These are phyloP conservation scores for Calonectria leucothoes DNA, from an alignment of 2,329 filamentous ascomycete species.

Conservation along the genomic window DNA sequence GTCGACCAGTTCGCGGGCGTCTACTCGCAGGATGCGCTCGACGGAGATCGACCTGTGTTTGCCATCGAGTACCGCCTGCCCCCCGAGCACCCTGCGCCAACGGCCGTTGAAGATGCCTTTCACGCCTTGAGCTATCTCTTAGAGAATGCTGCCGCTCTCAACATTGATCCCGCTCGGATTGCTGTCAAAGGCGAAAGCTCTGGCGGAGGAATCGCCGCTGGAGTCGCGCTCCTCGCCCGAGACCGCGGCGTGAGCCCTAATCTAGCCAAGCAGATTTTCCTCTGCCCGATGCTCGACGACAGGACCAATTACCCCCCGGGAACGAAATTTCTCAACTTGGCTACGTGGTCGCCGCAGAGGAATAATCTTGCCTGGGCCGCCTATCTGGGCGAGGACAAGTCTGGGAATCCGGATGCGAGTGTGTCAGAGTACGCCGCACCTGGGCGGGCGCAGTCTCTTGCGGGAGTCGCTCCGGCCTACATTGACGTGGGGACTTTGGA, in stretches of 20 bases:
- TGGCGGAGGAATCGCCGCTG: constrained; percentile 29
- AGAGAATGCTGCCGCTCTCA: constrained; percentile 27
- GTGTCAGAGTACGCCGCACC: constrained; percentile 34
- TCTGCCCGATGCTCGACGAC: constrained; percentile 36
- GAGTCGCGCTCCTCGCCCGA: constrained; percentile 25
- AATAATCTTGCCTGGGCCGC: constrained; percentile 30
- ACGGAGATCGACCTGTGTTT: constrained; percentile 27
- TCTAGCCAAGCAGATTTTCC: constrained; percentile 28
- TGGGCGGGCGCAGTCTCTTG: constrained; percentile 24
- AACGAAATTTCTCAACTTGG: constrained; percentile 21
- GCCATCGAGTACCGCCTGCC: constrained; percentile 36
- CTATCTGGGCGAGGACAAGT: constrained; percentile 36
- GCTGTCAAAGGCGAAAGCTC: constrained; percentile 34
- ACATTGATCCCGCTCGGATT: constrained; percentile 28
- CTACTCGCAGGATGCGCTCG: constrained; percentile 3
- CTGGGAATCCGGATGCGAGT: constrained; percentile 17
- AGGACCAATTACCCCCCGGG: constrained; percentile 6
- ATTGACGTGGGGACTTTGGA: constrained; percentile 35
- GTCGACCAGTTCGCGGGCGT: constrained; percentile 20
- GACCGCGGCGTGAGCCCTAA: constrained; percentile 29
- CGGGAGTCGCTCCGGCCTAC: constrained; percentile 28
- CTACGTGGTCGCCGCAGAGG: constrained; percentile 17
- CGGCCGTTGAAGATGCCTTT: constrained; percentile 30
- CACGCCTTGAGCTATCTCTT: constrained; percentile 28
- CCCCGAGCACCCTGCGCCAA: constrained; percentile 30